phyloP scores from a whole-genome alignment of 306 rosid species.

The Ammopiptanthus mongolicus region DNA sequence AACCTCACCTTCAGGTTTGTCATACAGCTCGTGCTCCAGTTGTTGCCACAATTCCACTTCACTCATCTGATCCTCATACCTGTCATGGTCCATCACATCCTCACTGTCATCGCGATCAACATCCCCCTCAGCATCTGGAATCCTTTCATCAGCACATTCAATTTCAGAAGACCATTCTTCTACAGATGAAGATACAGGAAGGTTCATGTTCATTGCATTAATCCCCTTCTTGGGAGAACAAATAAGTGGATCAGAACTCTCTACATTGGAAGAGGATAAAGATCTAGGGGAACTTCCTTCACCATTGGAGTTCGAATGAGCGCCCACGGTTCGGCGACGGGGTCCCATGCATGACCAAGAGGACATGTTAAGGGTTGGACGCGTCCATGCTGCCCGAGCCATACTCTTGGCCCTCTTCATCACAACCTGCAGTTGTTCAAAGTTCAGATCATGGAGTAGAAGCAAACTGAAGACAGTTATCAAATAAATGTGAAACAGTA shows the following conservation, averaged over 20 bases:
- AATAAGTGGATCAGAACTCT: constrained; percentile 47
- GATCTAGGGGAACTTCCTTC: constrained; percentile 34
- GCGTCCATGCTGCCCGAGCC: constrained; percentile 98
- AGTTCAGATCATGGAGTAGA: background rate
- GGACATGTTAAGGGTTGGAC: constrained; percentile 61
- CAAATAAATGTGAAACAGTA: background rate
- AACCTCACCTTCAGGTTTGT: constrained; percentile 38
- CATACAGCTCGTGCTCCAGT: constrained; percentile 80
- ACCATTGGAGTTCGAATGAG: constrained; percentile 37
- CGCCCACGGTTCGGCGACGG: constrained; percentile 50
- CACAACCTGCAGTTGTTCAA: constrained; percentile 57
- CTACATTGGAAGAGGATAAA: constrained; percentile 20
- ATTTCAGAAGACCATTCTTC: constrained; percentile 73
- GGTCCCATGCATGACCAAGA: constrained; percentile 97
- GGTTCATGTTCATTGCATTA: constrained; percentile 41
- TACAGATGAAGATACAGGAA: constrained; percentile 55
- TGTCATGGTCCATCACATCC: constrained; percentile 35
- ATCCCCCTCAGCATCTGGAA: constrained; percentile 24
- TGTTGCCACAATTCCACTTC: constrained; percentile 93
- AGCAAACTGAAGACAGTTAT: background rate
- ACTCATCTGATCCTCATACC: constrained; percentile 58
- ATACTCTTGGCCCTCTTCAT: constrained; percentile 92
- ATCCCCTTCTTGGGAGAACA: constrained; percentile 35
- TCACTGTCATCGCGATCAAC: constrained; percentile 30
- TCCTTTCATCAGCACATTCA: constrained; percentile 42